Evolutionary conservation across 441 rosid species (phyloP), one percentile per base, ranked within the genome.

Genomic region (Bruguiera hainesii): DNA sequence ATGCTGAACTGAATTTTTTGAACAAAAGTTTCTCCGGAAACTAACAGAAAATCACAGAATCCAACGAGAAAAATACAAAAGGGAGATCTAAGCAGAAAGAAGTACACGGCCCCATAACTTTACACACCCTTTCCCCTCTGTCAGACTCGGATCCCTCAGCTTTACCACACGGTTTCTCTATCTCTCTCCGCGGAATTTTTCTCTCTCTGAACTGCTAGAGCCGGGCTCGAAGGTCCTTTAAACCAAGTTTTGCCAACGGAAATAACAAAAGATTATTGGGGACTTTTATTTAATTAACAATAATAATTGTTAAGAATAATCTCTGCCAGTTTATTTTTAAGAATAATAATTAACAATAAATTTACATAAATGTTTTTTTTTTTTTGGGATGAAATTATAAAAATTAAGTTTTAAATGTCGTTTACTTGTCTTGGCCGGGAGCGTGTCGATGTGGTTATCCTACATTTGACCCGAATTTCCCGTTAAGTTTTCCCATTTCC

Each of bases 101-200:
- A 53, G 57, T 8, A 11, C 28, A 53, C 3, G 28, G 23, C 28
- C 23, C 21, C 26, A 21, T 8, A 53, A 13, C 57, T 19, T 39
- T 39, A 13, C 4, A 39, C 57, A 53, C 57, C 57, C 9, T 53
- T 28, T 61, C 26, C 56, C 35, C 42, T 51, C 51, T 67, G 62
- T 70, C 72, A 73, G 73, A 75, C 25, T n/a, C 26, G 8, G 25
- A n/a, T 52, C 63, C 80, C 69, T 64, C 59, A 26, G 65, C 76
- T 59, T 75, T 60, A 48, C 35, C 59, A 50, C 76, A 37, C 71
- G 28, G 42, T 53, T 20, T 56, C 68, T 60, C 55, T 20, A 4
- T 20, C 10, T 3, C 15, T 3, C 16, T 3, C 16, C 2, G 48
- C 13, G 16, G 48, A 39, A 39, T 0, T 39, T 39, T 39, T 39